These are phyloP conservation scores for Teratosphaeria pseudoeucalypti DNA, from an alignment of 2,329 filamentous ascomycete genomes.

Conservation along the genomic window DNA sequence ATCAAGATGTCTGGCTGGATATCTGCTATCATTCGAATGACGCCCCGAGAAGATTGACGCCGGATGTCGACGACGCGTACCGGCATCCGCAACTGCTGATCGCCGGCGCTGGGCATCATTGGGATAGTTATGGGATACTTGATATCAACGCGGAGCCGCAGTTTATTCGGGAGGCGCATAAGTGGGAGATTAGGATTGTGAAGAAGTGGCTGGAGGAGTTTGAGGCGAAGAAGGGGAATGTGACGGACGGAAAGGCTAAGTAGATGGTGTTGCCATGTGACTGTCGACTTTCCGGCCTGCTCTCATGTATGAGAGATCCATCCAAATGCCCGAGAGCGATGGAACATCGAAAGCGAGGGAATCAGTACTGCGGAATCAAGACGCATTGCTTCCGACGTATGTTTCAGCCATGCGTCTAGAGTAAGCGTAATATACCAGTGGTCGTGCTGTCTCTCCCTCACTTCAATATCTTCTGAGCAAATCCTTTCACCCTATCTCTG, in stretches of 20 bases:
- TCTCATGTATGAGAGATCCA: no score
- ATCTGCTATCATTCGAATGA: slow-evolving; percentile 41
- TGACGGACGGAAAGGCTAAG: not conserved
- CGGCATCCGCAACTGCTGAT: slow-evolving; percentile 42
- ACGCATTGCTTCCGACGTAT: not conserved
- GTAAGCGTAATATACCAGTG: not conserved
- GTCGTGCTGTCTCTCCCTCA: not conserved
- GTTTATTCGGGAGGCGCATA: slow-evolving; percentile 51
- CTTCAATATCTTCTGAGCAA: slow-evolving; percentile 11
- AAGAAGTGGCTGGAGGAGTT: slow-evolving; percentile 56
- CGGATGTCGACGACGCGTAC: slow-evolving; percentile 22
- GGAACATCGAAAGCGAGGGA: no score
- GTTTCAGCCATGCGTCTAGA: not conserved
- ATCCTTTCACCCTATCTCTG: slow-evolving; percentile 9
- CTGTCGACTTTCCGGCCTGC: not conserved
- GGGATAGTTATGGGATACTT: slow-evolving; percentile 34
- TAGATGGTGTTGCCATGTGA: not conserved
- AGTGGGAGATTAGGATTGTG: slow-evolving; percentile 51
- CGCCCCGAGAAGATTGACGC: slow-evolving; percentile 20
- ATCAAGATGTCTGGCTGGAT: slow-evolving; percentile 44
- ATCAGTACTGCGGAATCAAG: not conserved
- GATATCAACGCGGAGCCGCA: slow-evolving; percentile 47
- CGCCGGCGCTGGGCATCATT: slow-evolving; percentile 40
- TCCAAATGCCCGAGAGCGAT: no score
- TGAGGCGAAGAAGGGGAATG: slow-evolving; percentile 10